These are phyloP conservation scores for Bassia scoparia DNA, from an alignment of 148 eudicot species.

Conservation along the genomic window DNA sequence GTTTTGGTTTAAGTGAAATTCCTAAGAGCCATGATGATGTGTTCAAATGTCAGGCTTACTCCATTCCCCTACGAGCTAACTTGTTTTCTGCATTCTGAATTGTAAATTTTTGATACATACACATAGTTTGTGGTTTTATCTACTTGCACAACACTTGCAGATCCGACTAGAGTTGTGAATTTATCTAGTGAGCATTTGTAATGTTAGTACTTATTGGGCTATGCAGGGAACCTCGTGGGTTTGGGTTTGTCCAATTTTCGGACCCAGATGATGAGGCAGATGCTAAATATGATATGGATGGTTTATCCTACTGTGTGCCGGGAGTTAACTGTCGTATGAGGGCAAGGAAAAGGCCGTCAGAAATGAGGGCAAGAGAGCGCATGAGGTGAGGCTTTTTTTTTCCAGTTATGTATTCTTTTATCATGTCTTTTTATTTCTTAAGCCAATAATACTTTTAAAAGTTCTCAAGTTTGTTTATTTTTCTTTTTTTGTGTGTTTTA, in stretches of 20 bases:
- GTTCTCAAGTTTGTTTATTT: not conserved
- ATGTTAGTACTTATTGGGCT: not conserved
- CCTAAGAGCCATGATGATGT: constrained; percentile 46
- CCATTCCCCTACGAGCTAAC: not conserved
- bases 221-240: constrained; percentile 94
- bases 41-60: not conserved
- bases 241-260: constrained; percentile 89
- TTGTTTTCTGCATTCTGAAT: not conserved
- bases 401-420: not conserved
- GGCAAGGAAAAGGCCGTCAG: constrained; percentile 83
- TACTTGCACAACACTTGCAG: not conserved
- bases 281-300: constrained; percentile 94
- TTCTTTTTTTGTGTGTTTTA: constrained; percentile 15
- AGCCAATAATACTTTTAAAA: too few species aligned
- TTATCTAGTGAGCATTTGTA: not conserved
- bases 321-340: constrained; percentile 89
- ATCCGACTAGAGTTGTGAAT: not conserved
- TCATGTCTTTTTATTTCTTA: not conserved
- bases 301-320: constrained; percentile 68
- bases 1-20: constrained; percentile 95
- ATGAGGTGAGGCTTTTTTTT: constrained; percentile 36
- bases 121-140: constrained; percentile 8
- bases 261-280: constrained; percentile 92
- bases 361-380: constrained; percentile 77
- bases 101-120: not conserved